A percentile compares a stretch with the other conserved stretches of the same genome.
Conservation (phyloP, 1,139 yeast species). For the Magnusiomyces ingens region DNA sequence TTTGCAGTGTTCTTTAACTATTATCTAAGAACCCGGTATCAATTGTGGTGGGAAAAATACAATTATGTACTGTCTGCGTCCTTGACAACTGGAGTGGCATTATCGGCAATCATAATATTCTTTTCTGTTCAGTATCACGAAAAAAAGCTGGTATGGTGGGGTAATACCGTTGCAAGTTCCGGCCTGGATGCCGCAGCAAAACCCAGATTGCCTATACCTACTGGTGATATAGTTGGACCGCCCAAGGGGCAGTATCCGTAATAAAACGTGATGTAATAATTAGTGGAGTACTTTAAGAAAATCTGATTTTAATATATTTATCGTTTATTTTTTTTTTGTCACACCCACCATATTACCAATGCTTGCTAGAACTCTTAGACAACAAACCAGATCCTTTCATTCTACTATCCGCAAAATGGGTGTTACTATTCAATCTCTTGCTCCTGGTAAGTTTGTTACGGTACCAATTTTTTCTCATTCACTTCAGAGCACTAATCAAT, state of each 20-base stretch:
- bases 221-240: neutral
- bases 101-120: constrained; percentile 40
- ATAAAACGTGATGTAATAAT: constrained; percentile 22
- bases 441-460: constrained; percentile 30
- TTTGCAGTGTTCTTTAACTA: constrained; percentile 48
- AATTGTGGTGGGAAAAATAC: constrained; percentile 59
- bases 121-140: constrained; percentile 47
- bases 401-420: constrained; percentile 30
- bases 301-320: neutral
- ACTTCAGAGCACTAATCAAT: constrained; percentile 1
- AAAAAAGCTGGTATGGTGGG: constrained; percentile 49
- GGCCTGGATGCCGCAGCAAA: constrained; percentile 40
- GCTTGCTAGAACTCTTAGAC: neutral
- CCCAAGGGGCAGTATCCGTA: neutral
- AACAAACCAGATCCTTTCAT: constrained; percentile 10
- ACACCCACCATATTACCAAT: neutral
- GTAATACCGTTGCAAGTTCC: constrained; percentile 40
- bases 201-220: constrained; percentile 7
- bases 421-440: constrained; percentile 32
- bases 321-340: no score
- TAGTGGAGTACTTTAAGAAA: constrained; percentile 11
- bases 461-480: neutral
- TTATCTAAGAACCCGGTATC: constrained; percentile 43
- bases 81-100: constrained; percentile 45
- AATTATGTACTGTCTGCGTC: constrained; percentile 54